Evolutionary conservation across 306 rosid species (phyloP), one percentile per base, ranked within the genome.

Genomic region (Senna tora): DNA sequence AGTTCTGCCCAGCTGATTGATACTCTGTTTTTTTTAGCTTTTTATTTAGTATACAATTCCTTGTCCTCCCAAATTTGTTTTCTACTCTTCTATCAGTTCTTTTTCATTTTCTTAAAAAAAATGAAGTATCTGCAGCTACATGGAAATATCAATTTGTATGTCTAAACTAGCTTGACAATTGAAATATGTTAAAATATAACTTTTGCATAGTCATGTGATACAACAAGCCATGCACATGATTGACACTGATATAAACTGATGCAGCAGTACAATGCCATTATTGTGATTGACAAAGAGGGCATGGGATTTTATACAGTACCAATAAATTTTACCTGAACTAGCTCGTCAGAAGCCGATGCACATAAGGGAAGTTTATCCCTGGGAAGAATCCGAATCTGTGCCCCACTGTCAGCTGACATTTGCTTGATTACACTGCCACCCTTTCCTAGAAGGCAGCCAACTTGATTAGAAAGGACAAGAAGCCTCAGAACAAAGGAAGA

Each of bases 401-500:
- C 96, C 64, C 96, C 96, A 17, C 96, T 95, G n/a, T 89, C 96
- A 20, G 89, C 81, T 34, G 97, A 73, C 96, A 91, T 88, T 72
- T 82, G 85, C 82, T 89, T 95, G 78, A 89, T 86, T 66, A 91
- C 96, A 33, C 96, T 82, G 50, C 99, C 99, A 81, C 95, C 97
- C 77, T 86, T 94, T 22, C 99, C 97, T 76, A 94, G 65, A 67
- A 94, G 49, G 87, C 97, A 94, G 12, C 99, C 99, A 61, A 91
- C 91, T 80, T 95, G 96, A 74, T 67, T 79, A 19, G 96, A 88
- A 59, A 87, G 84, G 67, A 95, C 87, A 6, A 91, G 89, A 57
- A 95, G 65, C 80, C 96, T 88, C 34, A 90, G 76, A 77, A 77
- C 79, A 71, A 74, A 45, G 17, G 81, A 65, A 56, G 81, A 19